Percentiles rank a stretch among this genome's conserved stretches.
These are phyloP conservation scores for Aspergillus alliaceus DNA, from an alignment of 2,329 filamentous ascomycete species.

Conservation along the genomic window DNA sequence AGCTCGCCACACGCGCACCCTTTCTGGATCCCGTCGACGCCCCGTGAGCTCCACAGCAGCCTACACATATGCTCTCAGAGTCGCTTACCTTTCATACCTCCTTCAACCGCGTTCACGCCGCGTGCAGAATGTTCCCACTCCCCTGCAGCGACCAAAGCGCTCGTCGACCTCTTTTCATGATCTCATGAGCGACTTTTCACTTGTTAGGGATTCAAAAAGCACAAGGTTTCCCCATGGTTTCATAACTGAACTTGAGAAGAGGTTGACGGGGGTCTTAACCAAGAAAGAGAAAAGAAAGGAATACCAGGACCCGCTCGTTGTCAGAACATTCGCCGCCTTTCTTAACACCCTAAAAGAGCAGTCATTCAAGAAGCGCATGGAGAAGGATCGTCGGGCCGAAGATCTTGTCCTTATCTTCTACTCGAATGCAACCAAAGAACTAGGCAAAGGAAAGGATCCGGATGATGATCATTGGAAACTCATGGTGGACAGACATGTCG, in stretches of 20 bases:
- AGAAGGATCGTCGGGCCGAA: conserved; percentile 90
- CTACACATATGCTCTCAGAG: conserved; percentile 85
- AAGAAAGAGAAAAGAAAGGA: conserved; percentile 83
- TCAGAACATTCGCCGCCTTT: conserved; percentile 91
- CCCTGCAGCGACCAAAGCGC: conserved; percentile 66
- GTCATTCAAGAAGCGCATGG: conserved; percentile 83
- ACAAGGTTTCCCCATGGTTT: conserved; percentile 71
- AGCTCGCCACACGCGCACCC: conserved; percentile 41
- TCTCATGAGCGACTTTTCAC: conserved; percentile 82
- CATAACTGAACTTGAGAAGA: conserved; percentile 69
- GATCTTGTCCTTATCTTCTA: conserved; percentile 95
- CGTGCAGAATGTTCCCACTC: conserved; percentile 75
- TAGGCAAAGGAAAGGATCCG: conserved; percentile 71
- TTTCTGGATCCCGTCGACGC: conserved; percentile 43
- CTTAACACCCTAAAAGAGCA: conserved; percentile 90
- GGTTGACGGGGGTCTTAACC: conserved; percentile 76
- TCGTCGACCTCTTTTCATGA: conserved; percentile 74
- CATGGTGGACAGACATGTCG: conserved; percentile 90
- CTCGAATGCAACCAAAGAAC: conserved; percentile 86
- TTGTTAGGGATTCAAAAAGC: conserved; percentile 67
- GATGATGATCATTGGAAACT: conserved; percentile 89
- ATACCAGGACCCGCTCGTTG: conserved; percentile 86
- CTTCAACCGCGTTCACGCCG: conserved; percentile 87
- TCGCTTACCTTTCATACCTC: conserved; percentile 89
- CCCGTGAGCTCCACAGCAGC: conserved; percentile 68